Evolutionary conservation across 306 rosid species (phyloP).

Genomic region (Fagus crenata): DNA sequence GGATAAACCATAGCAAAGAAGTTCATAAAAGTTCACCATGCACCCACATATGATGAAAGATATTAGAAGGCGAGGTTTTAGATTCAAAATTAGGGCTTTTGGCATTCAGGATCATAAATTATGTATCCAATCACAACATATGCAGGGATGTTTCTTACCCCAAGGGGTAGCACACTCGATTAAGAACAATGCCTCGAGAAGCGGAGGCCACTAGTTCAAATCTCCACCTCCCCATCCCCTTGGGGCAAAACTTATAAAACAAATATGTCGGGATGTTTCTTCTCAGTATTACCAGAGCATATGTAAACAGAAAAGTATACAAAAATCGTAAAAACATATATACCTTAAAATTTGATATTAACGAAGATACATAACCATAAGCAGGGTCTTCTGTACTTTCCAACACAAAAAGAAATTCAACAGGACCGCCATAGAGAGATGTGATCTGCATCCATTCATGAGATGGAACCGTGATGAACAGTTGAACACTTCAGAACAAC

Average conservation of each 20-base stretch:
- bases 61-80: constrained; percentile 3
- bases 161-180: no score
- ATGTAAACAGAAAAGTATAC: not conserved
- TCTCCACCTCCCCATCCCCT: no score
- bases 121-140: constrained; percentile 2
- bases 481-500: constrained; percentile 7
- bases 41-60: constrained; percentile 24
- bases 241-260: no score
- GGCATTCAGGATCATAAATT: not conserved
- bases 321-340: constrained; percentile 9
- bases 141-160: not conserved
- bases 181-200: no score
- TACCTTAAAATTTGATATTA: constrained; percentile 75
- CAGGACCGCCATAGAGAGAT: constrained; percentile 96
- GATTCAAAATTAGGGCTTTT: not conserved
- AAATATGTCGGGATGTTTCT: no score
- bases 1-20: not conserved
- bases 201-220: no score
- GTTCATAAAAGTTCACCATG: not conserved
- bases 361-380: constrained; percentile 53
- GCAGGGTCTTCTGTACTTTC: constrained; percentile 95
- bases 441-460: constrained; percentile 61
- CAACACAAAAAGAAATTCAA: constrained; percentile 81
- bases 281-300: not conserved
- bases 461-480: constrained; percentile 22